phyloP scores from a whole-genome alignment of 2,329 filamentous ascomycete genomes.

The Cladophialophora carrionii region DNA sequence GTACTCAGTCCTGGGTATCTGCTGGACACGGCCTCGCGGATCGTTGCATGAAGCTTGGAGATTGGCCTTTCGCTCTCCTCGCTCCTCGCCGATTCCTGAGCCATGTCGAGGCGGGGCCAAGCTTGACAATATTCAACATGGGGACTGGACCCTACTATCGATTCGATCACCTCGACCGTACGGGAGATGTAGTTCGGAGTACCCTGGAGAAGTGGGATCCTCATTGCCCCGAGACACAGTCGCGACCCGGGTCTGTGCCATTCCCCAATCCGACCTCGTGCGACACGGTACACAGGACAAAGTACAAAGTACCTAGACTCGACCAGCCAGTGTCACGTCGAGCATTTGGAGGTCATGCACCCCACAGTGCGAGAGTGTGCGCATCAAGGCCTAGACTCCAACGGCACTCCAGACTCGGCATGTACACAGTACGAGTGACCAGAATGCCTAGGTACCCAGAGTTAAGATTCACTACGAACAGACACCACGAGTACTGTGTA shows the following conservation, averaged over 20 bases:
- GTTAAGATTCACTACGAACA: not conserved
- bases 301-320: not conserved
- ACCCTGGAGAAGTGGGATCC: not conserved
- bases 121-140: not conserved
- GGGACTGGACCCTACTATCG: not conserved
- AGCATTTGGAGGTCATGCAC: not conserved
- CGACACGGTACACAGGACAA: not conserved
- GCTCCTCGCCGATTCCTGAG: not conserved
- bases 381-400: not conserved
- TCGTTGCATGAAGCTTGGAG: not conserved
- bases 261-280: not conserved
- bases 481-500: no score
- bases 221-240: not conserved
- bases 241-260: not conserved
- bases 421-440: no score
- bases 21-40: not conserved
- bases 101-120: not conserved
- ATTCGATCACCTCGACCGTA: no score
- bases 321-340: not conserved
- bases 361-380: not conserved
- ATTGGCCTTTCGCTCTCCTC: constrained; percentile 1
- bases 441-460: not conserved
- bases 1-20: no score
- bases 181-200: not conserved
- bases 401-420: constrained; percentile 4